phyloP scores from a whole-genome alignment of 2,329 filamentous ascomycete species.

The Amesomyces nigricolor region DNA sequence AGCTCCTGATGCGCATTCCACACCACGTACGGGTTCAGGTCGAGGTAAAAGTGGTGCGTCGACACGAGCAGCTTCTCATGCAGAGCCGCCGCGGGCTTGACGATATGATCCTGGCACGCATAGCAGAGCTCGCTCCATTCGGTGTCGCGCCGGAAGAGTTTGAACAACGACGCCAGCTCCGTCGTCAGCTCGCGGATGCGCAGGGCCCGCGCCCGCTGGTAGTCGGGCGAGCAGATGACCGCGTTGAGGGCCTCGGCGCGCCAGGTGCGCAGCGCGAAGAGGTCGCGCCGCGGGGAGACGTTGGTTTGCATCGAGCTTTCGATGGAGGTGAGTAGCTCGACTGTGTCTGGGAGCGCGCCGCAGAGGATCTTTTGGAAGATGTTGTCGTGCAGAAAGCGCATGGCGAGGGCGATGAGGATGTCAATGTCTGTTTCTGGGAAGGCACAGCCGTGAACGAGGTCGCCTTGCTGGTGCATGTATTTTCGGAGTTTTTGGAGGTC shows the following conservation, averaged over 20 bases:
- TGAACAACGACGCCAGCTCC: constrained; percentile 29
- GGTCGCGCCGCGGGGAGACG: constrained; percentile 36
- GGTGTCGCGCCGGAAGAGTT: constrained; percentile 28
- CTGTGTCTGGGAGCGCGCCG: constrained; percentile 23
- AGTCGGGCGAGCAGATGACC: constrained; percentile 31
- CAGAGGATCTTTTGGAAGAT: constrained; percentile 34
- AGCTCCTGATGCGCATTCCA: constrained; percentile 26
- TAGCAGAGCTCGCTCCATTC: constrained; percentile 24
- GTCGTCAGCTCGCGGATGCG: constrained; percentile 28
- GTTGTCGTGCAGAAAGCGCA: constrained; percentile 34
- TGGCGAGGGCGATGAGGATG: constrained; percentile 32
- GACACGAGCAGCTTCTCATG: constrained; percentile 37
- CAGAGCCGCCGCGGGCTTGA: constrained; percentile 34
- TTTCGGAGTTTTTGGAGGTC: constrained; percentile 29
- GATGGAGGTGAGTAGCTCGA: constrained; percentile 31
- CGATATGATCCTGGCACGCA: constrained; percentile 27
- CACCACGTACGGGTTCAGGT: constrained; percentile 30
- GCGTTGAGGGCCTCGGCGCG: constrained; percentile 36
- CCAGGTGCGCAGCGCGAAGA: constrained; percentile 35
- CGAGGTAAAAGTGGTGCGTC: constrained; percentile 36
- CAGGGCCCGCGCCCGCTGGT: constrained; percentile 25
- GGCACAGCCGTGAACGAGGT: constrained; percentile 30
- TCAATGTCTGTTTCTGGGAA: constrained; percentile 37
- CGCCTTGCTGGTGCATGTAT: constrained; percentile 28
- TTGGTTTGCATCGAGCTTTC: constrained; percentile 33